phyloP scores from a whole-genome alignment of 1,284 basidiomycete genomes.

The Wolfiporia cocos region DNA sequence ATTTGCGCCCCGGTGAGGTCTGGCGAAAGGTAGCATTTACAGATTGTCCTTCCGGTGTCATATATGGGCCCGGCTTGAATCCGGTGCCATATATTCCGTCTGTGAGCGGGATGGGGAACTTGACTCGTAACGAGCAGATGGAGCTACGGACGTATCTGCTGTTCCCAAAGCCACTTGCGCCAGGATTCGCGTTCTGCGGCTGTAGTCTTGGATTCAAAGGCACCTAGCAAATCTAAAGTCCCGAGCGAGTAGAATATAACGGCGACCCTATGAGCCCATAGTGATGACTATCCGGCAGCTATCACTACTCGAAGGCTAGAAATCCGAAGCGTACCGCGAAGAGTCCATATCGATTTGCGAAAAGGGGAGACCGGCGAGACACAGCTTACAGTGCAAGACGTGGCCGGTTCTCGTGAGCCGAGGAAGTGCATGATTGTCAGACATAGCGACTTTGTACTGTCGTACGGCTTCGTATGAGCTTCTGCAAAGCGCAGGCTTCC shows the following conservation, averaged over 20 bases:
- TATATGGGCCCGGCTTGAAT: constrained; percentile 73
- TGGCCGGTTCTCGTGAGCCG: constrained; percentile 16
- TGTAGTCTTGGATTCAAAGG: constrained; percentile 42
- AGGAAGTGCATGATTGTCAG: constrained; percentile 2
- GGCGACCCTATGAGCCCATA: constrained; percentile 51
- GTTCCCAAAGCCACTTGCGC: constrained; percentile 84
- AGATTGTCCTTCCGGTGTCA: constrained; percentile 31
- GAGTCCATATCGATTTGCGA: constrained; percentile 22
- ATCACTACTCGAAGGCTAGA: neutral
- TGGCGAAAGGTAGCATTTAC: constrained; percentile 13
- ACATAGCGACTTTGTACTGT: constrained; percentile 1
- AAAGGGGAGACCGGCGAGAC: constrained; percentile 22
- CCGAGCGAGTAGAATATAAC: constrained; percentile 84
- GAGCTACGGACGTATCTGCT: constrained; percentile 52
- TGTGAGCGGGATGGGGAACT: constrained; percentile 17
- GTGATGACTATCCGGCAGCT: neutral
- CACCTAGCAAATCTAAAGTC: constrained; percentile 66
- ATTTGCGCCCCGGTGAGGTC: no score
- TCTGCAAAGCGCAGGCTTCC: no score
- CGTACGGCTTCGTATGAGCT: no score
- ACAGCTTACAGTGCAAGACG: constrained; percentile 20
- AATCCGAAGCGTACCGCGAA: constrained; percentile 17
- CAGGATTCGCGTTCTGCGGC: constrained; percentile 53
- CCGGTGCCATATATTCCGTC: constrained; percentile 58
- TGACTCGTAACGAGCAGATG: neutral